These are phyloP conservation scores for Quercus tomentella DNA, from an alignment of 331 rosid genomes.

Conservation along the genomic window DNA sequence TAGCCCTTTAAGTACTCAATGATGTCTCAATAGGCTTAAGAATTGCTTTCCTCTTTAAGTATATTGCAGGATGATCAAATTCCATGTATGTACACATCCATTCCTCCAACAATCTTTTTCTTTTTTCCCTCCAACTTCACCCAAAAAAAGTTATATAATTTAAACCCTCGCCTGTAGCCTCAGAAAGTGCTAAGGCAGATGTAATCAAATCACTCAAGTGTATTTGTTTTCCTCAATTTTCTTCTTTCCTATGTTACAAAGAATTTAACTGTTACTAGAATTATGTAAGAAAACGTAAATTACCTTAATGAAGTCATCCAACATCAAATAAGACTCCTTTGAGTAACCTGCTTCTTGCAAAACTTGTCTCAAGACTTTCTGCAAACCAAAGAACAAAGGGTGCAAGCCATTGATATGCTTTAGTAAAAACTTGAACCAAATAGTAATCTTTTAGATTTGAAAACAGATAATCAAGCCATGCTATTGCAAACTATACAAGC, in stretches of 20 bases:
- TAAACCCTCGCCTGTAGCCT: not conserved
- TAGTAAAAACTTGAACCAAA: conserved; percentile 3
- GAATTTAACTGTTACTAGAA: conserved; percentile 9
- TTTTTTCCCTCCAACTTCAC: not conserved
- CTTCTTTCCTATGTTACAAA: not conserved
- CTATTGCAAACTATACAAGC: not conserved
- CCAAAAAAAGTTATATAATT: not conserved
- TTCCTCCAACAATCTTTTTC: not conserved
- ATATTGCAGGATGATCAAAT: too few species aligned
- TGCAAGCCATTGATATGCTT: conserved; percentile 1
- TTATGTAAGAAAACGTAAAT: not conserved
- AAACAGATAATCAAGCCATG: not conserved
- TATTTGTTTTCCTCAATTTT: not conserved
- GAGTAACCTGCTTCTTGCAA: conserved; percentile 76
- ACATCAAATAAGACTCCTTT: conserved; percentile 53
- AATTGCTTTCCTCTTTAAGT: too few species aligned
- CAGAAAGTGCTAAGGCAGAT: conserved; percentile 1
- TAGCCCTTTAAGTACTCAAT: not conserved
- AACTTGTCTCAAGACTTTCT: conserved; percentile 66
- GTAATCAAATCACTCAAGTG: conserved; percentile 9
- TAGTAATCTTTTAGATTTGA: not conserved
- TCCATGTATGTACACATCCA: not conserved
- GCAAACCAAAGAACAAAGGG: conserved; percentile 25
- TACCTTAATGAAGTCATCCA: conserved; percentile 79
- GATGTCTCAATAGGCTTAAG: too few species aligned